Base-by-base conservation (phyloP, 768 basidiomycete species). In the Lenzites betulinus region DNA sequence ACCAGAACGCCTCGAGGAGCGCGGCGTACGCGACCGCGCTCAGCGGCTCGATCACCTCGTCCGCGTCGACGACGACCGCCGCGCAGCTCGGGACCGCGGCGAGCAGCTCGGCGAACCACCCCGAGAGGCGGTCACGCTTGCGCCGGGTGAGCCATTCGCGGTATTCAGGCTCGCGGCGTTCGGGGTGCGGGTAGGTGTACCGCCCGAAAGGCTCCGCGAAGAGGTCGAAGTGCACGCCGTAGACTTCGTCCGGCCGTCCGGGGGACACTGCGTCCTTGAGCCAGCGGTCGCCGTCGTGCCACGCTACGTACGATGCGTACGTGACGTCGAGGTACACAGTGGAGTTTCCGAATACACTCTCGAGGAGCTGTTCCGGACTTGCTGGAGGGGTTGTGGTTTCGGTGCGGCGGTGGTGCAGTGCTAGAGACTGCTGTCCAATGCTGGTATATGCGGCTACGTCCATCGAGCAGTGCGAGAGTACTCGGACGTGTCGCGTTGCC, bases 41-140 rank as follows among this genome's bases (percentile, higher is more conserved):
- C 26, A 60, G 41, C 38, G 43, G n/a, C 15, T 54, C 52, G 35
- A 54, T 9, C 6, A 11, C 2, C 8, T 43, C 42, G 43, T 30
- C 58, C 33, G 51, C 41, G 7, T 12, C 13, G n/a, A 46, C 28
- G 41, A 51, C 30, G 12, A 47, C 50, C 18, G 22, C 35, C 15
- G 43, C 23, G 47, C 59, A 60, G 28, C 49, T 52, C 8, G 59
- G 59, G 13, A 60, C 52, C 22, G 16, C 52, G 12, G 22, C 46
- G 13, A 54, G 48, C 25, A 60, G 52, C 12, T 54, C 51, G 2
- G 59, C 52, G 52, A 60, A 60, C 59, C 59, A 60, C 7, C 59
- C 59, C 9, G 46, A 48, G 28, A 60, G 59, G 9, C 22, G 3
- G 36, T 50, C 52, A 20, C 52, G 59, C 15, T 38, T 47, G 2